These are phyloP conservation scores for Ogataea ramenticola DNA, from an alignment of 805 yeast species.

Conservation along the genomic window DNA sequence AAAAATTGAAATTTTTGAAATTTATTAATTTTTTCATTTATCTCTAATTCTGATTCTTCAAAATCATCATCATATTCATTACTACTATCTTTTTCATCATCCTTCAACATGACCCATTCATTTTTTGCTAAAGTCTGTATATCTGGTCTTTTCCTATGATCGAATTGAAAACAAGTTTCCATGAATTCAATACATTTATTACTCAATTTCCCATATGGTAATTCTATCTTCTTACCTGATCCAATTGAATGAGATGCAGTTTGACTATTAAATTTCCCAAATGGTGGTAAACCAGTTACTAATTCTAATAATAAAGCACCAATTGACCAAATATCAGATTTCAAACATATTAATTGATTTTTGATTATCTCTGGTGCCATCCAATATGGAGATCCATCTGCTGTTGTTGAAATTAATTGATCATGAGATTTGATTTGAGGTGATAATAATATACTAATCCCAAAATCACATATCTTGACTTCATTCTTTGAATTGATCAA, in stretches of 20 bases:
- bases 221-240: constrained; percentile 60
- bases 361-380: constrained; percentile 96
- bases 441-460: constrained; percentile 46
- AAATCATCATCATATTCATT: constrained; percentile 1
- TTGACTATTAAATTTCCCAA: constrained; percentile 66
- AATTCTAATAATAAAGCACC: constrained; percentile 94
- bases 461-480: constrained; percentile 72
- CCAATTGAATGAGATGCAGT: constrained; percentile 82
- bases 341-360: constrained; percentile 77
- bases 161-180: constrained; percentile 62
- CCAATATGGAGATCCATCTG: constrained; percentile 92
- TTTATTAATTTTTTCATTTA: not conserved
- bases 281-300: constrained; percentile 82
- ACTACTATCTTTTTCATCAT: not conserved
- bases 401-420: constrained; percentile 24
- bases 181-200: constrained; percentile 43
- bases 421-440: not conserved
- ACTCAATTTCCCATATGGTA: constrained; percentile 37
- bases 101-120: constrained; percentile 43
- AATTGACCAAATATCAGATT: constrained; percentile 88
- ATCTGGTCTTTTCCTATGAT: constrained; percentile 49
- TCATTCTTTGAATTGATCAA: constrained; percentile 47
- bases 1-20: not conserved
- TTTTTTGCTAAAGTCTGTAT: constrained; percentile 53
- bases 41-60: not conserved